phyloP scores from a whole-genome alignment of 2,329 filamentous ascomycete species.

The Hirsutella rhossiliensis region DNA sequence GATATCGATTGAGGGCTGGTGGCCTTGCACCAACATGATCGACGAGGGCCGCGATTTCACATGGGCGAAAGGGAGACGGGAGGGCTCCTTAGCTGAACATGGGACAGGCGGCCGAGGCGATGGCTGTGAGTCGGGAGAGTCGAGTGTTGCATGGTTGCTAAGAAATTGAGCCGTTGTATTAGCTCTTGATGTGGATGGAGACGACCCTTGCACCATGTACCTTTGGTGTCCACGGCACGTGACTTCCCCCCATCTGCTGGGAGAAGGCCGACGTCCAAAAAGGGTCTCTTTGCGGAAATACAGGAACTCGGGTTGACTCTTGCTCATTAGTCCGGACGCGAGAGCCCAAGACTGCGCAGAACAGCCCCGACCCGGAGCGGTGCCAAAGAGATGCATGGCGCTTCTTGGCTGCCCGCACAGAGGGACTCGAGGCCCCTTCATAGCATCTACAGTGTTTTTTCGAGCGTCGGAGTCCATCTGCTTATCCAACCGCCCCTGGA shows the following conservation, averaged over 20 bases:
- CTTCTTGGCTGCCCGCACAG: neutral
- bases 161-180: neutral
- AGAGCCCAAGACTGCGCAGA: no score
- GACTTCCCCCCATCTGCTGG: no score
- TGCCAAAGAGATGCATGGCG: neutral
- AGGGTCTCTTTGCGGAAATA: no score
- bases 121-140: neutral
- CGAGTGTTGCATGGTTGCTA: neutral
- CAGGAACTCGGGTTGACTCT: no score
- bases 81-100: neutral
- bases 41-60: constrained; percentile 12
- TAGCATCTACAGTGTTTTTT: no score
- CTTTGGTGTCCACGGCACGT: no score
- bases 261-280: no score
- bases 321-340: no score
- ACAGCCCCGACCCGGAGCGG: no score
- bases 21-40: constrained; percentile 30
- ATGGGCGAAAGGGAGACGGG: constrained; percentile 11
- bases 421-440: neutral
- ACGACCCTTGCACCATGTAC: no score
- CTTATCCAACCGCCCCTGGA: no score
- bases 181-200: neutral
- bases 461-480: no score
- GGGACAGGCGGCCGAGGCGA: neutral
- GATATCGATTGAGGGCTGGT: constrained; percentile 19